Percentiles rank a stretch among this genome's conserved stretches.
Conservation (phyloP, 2,329 filamentous ascomycete species). For the Penicillium sp. region DNA sequence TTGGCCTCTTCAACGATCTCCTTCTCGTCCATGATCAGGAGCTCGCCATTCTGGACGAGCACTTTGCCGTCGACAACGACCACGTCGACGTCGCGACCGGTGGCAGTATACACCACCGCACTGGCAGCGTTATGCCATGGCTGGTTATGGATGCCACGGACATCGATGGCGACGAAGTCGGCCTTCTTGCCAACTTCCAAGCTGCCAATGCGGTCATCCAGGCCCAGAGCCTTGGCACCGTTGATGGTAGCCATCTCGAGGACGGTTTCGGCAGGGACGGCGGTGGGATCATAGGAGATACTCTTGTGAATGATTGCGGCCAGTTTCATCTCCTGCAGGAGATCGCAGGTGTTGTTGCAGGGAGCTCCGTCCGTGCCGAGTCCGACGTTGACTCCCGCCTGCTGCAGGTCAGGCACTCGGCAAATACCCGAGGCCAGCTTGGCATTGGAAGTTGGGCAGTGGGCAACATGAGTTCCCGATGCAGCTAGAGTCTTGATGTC, state of each 20-base stretch:
- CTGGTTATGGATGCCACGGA: constrained; percentile 42
- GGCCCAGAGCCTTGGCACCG: constrained; percentile 56
- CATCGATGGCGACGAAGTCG: constrained; percentile 47
- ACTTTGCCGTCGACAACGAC: constrained; percentile 53
- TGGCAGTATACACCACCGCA: constrained; percentile 52
- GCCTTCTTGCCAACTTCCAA: constrained; percentile 52
- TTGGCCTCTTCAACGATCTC: constrained; percentile 49
- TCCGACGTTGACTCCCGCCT: constrained; percentile 53
- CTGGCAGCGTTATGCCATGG: constrained; percentile 52
- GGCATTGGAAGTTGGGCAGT: constrained; percentile 59
- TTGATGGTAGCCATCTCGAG: constrained; percentile 61
- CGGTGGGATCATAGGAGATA: constrained; percentile 48
- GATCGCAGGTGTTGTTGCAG: constrained; percentile 60
- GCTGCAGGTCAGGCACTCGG: constrained; percentile 54
- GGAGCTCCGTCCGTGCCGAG: constrained; percentile 62
- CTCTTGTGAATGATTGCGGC: constrained; percentile 59
- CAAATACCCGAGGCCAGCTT: constrained; percentile 61
- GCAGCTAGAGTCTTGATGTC: constrained; percentile 50
- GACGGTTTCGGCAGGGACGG: constrained; percentile 54
- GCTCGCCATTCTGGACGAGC: constrained; percentile 44
- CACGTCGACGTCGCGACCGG: constrained; percentile 52
- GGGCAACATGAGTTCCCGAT: constrained; percentile 55
- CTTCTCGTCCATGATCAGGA: constrained; percentile 50
- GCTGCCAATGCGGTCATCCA: constrained; percentile 48
- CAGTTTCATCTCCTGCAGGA: constrained; percentile 61